These are phyloP conservation scores for Crithidia bombi DNA, from an alignment of 208 protist species.

Conservation along the genomic window DNA sequence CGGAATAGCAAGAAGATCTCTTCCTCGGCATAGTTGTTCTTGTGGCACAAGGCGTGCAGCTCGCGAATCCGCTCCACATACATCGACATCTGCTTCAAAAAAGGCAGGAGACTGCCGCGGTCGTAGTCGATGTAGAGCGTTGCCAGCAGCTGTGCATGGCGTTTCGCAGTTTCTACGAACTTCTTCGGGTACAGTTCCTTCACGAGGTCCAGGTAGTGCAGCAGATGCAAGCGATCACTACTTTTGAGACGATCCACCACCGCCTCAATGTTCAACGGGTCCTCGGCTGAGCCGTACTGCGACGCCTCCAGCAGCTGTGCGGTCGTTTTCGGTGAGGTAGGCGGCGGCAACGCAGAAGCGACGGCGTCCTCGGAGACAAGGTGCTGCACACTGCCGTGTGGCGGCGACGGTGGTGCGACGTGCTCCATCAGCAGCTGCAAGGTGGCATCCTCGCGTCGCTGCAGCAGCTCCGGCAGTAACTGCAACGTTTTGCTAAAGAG, in stretches of 20 bases:
- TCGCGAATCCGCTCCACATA: slow-evolving; percentile 66
- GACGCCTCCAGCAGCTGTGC: slow-evolving; percentile 5
- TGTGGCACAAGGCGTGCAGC: slow-evolving; percentile 73
- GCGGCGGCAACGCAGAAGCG: not conserved
- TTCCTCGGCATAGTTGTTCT: slow-evolving; percentile 65
- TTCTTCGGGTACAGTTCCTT: slow-evolving; percentile 30
- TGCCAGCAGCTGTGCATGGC: slow-evolving; percentile 68
- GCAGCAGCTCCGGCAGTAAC: slow-evolving; percentile 63
- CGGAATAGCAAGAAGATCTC: slow-evolving; percentile 73
- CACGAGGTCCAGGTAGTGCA: slow-evolving; percentile 58
- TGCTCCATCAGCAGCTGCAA: slow-evolving; percentile 62
- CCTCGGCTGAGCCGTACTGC: slow-evolving; percentile 27
- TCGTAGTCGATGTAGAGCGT: slow-evolving; percentile 81
- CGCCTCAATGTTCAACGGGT: slow-evolving; percentile 43
- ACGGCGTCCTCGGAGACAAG: not conserved
- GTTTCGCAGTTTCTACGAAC: slow-evolving; percentile 34
- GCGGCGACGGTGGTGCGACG: slow-evolving; percentile 11
- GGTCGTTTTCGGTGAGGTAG: not conserved
- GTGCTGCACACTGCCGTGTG: not conserved
- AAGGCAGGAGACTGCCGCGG: slow-evolving; percentile 52
- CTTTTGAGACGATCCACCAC: slow-evolving; percentile 55
- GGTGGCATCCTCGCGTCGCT: slow-evolving; percentile 45
- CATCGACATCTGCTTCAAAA: slow-evolving; percentile 65
- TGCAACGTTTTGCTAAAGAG: slow-evolving; percentile 46
- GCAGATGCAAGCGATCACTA: slow-evolving; percentile 55